These are phyloP conservation scores for Barbarea vulgaris DNA, from an alignment of 345 rosid species.

Conservation along the genomic window DNA sequence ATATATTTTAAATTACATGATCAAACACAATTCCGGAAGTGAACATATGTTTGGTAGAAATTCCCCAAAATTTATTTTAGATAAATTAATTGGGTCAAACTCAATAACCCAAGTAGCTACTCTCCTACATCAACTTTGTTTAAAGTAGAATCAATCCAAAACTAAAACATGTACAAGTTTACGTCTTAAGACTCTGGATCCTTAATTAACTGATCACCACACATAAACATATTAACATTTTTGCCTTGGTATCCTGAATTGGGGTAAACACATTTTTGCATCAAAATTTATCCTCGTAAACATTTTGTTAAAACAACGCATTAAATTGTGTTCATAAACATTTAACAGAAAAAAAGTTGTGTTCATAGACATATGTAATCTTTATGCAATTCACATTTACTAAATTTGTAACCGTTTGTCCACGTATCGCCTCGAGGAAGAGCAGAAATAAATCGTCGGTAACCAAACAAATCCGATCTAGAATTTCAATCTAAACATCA, in stretches of 20 bases:
- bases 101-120: not conserved
- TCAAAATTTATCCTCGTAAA: not conserved
- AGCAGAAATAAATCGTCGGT: conserved; percentile 23
- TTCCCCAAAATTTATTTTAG: not conserved
- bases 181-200: not conserved
- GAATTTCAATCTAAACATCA: conserved; percentile 21
- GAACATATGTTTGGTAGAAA: not conserved
- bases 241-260: not conserved
- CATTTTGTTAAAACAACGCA: not conserved
- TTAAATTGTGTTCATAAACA: not conserved
- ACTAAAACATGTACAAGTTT: not conserved
- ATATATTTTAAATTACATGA: no score
- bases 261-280: not conserved
- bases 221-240: not conserved
- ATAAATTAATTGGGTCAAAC: not conserved
- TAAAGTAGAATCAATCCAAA: not conserved
- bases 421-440: conserved; percentile 9
- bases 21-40: not conserved
- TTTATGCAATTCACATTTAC: not conserved
- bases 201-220: not conserved
- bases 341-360: not conserved
- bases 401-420: not conserved
- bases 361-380: not conserved
- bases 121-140: not conserved
- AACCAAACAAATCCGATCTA: conserved; percentile 33